Evolutionary conservation across 768 basidiomycete genomes (phyloP).

Genomic region (Kwoniella heveanensis): DNA sequence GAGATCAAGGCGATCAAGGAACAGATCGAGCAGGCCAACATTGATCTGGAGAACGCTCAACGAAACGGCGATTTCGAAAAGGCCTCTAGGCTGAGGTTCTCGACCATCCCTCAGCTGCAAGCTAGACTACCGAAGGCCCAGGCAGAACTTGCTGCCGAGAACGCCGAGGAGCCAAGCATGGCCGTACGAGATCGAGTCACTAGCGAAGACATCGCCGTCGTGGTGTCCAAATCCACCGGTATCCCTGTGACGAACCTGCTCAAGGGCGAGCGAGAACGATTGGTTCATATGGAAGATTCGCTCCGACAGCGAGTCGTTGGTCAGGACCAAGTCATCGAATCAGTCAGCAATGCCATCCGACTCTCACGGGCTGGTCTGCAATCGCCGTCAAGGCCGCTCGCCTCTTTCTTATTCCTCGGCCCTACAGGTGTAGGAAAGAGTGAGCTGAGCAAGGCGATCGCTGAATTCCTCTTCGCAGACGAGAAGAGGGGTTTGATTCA

Average conservation of each 20-base stretch:
- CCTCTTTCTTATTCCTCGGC: conserved; percentile 78
- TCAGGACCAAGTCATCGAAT: conserved; percentile 81
- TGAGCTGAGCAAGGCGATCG: conserved; percentile 83
- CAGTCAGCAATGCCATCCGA: conserved; percentile 86
- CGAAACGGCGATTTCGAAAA: conserved; percentile 82
- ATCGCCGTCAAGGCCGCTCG: conserved; percentile 83
- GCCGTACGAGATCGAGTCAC: conserved; percentile 86
- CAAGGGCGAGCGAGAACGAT: conserved; percentile 84
- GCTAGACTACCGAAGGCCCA: conserved; percentile 66
- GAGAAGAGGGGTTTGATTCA: conserved; percentile 82
- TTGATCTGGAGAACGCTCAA: conserved; percentile 83
- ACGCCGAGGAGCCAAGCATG: conserved; percentile 60
- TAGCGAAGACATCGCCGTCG: conserved; percentile 82
- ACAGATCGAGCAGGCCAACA: conserved; percentile 76
- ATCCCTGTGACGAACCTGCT: conserved; percentile 86
- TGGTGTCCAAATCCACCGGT: conserved; percentile 84
- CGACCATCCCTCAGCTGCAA: conserved; percentile 80
- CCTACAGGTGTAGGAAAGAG: conserved; percentile 65
- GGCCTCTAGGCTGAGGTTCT: conserved; percentile 79
- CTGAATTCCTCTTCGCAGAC: conserved; percentile 85
- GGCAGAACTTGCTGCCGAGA: conserved; percentile 59
- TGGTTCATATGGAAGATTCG: conserved; percentile 88
- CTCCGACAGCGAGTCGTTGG: conserved; percentile 78
- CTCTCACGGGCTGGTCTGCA: conserved; percentile 89
- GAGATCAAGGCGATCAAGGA: conserved; percentile 55